Conservation (phyloP, 306 rosid genomes). For the Herpetospermum pedunculosum region DNA sequence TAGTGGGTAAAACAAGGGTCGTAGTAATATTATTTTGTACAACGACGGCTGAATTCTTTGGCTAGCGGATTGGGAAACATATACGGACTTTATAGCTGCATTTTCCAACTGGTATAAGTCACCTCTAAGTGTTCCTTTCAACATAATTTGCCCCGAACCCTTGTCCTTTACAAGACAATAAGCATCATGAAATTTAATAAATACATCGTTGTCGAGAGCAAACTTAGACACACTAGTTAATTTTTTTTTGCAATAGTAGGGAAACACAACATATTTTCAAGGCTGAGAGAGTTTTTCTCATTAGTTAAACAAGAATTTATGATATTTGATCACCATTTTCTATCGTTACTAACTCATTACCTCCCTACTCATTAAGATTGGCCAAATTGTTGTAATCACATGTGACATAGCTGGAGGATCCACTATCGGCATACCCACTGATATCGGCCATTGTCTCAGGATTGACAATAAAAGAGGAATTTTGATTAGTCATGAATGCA, state of each 20-base stretch:
- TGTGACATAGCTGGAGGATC: too few species aligned
- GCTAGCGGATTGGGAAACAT: too few species aligned
- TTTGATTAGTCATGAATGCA: too few species aligned
- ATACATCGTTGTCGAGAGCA: not conserved
- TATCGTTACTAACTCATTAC: too few species aligned
- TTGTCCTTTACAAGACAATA: not conserved
- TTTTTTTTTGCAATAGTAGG: rapidly evolving
- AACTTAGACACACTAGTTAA: not conserved
- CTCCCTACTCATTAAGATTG: too few species aligned
- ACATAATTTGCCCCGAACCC: rapidly evolving
- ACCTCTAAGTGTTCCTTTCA: not conserved
- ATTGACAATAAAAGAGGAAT: too few species aligned
- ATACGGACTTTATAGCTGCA: too few species aligned
- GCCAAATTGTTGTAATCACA: too few species aligned
- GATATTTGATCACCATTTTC: too few species aligned
- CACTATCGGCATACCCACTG: too few species aligned
- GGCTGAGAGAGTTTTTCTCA: rapidly evolving
- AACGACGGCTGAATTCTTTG: rapidly evolving
- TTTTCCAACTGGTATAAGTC: not conserved
- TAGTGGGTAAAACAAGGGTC: too few species aligned
- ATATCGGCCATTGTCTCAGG: too few species aligned
- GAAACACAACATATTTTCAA: not conserved
- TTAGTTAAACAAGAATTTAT: not conserved
- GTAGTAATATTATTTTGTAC: not conserved
- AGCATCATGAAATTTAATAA: not conserved